Evolutionary conservation across 805 yeast genomes (phyloP), one percentile per base, ranked within the genome.

Genomic region (Metschnikowia baotianmanensis): DNA sequence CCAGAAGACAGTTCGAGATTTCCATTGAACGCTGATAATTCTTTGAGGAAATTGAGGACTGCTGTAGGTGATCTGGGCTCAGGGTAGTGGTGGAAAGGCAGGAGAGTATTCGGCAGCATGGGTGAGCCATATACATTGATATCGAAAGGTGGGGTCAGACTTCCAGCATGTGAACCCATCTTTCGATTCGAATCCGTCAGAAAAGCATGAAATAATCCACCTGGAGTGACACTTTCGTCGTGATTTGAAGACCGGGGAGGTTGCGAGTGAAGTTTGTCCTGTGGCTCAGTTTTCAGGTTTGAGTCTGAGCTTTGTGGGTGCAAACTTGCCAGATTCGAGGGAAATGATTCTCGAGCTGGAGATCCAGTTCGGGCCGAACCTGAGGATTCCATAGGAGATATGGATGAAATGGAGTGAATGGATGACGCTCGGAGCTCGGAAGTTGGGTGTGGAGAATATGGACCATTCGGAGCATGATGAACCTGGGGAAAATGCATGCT

Each of bases 31-130:
- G 45, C 53, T 5, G 53, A 48, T 8, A 58, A 36, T 28, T 61
- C 68, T 31, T 49, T 54, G 31, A 63, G 43, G 24, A 59, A 56
- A 31, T 47, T 52, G 25, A 62, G 38, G 16, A 62, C 58, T 6
- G 58, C 50, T 5, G 59, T 40, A 0, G 62, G 61, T 2, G 64
- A 45, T 9, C 43, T 18, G 8, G 56, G 48, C 15, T 40, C 39
- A 13, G 20, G 27, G 5, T 21, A n/a, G 29, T 24, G 31, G 21
- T 35, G 36, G n/a, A 34, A 30, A n/a, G 43, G 39, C 31, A 29
- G 34, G 15, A 30, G 31, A 19, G 15, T 10, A 13, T 39, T 35
- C 3, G 16, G 37, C 4, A 21, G 15, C n/a, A n/a, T n/a, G n/a
- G n/a, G n/a, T 12, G 21, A 15, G 7, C 29, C 10, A 25, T 22